Base-by-base conservation (phyloP, 2,329 filamentous ascomycete genomes). In the Capronia epimyces region DNA sequence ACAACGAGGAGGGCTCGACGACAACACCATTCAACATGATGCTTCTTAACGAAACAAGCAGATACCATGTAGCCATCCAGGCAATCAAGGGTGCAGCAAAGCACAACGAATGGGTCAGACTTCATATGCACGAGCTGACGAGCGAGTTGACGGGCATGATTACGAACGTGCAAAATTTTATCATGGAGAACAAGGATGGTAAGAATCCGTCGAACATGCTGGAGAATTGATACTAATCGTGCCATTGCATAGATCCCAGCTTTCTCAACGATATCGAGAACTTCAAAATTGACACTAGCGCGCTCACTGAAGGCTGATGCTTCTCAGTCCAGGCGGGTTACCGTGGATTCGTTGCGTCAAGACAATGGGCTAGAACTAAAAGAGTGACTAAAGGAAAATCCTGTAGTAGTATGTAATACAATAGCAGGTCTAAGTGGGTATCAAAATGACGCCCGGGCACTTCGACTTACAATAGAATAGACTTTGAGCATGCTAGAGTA, bases 21-120 rank as follows among this genome's bases (percentile, higher is more conserved):
- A 86, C 81, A 0, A 85, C 81, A 1, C 82, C 82, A 1, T 84
- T 86, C 58, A 79, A 84, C 60, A 85, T 85, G 82, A 81, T 84
- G 80, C 69, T 85, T 1, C 65, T 77, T 3, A 86, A 86, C 60
- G 60, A 69, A 16, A 78, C 82, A 1, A 81, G 75, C 15, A 69
- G 81, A 36, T 86, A 77, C 58, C 74, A 84, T 62, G 72, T 84
- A 16, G 79, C 78, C 0, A 70, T 75, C 54, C 66, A 73, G 9
- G 82, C 81, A 2, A 59, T 84, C 43, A 67, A 65, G 37, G 75
- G 72, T 1, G 80, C 67, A 0, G 69, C 74, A 1, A 67, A 65
- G 58, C 57, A 64, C 2, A 81, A 82, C 50, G 69, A 75, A 25
- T 70, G 70, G 54, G 69, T 81, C 0, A 68, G 66, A 49, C 47